Evolutionary conservation across 495 filamentous ascomycete species (phyloP).

Genomic region (Echria macrotheca): DNA sequence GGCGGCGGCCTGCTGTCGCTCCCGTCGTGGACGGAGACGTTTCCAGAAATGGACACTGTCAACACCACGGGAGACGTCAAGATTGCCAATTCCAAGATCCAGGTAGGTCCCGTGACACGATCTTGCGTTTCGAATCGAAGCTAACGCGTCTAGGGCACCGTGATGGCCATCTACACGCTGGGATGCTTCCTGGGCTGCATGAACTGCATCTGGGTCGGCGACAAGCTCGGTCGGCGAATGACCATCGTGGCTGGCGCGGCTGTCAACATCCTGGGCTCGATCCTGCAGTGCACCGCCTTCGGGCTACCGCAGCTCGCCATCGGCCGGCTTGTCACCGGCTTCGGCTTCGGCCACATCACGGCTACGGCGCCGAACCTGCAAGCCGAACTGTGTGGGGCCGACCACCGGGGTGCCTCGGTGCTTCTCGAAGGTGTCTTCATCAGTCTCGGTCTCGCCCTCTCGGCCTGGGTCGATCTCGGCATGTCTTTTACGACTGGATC

Average conservation of each 20-base stretch:
- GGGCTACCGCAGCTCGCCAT: conserved; percentile 52
- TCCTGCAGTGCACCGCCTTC: conserved; percentile 54
- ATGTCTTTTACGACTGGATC: conserved; percentile 47
- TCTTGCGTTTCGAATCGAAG: too few species aligned
- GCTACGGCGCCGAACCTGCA: conserved; percentile 56
- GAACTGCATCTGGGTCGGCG: conserved; percentile 50
- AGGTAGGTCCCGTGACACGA: conserved; percentile 11
- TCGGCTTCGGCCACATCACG: conserved; percentile 58
- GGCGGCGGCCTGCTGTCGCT: conserved; percentile 3
- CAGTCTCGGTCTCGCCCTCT: conserved; percentile 56
- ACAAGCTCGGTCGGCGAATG: conserved; percentile 48
- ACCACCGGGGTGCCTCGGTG: conserved; percentile 58
- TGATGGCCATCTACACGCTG: conserved; percentile 49
- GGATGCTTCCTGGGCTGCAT: conserved; percentile 58
- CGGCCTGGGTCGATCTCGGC: conserved; percentile 55
- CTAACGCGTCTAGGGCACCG: conserved; percentile 40
- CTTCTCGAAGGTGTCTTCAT: conserved; percentile 65
- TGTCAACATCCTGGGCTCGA: conserved; percentile 52
- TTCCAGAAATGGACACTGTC: conserved; percentile 50
- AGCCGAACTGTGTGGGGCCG: conserved; percentile 59
- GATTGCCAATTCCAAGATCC: conserved; percentile 17
- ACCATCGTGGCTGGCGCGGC: conserved; percentile 44
- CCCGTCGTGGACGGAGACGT: conserved; percentile 36
- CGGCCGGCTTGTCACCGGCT: conserved; percentile 49
- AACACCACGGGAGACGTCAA: conserved; percentile 35